Evolutionary conservation across 129 eudicot species (phyloP).

Genomic region (carrot (Daucus carota)): DNA sequence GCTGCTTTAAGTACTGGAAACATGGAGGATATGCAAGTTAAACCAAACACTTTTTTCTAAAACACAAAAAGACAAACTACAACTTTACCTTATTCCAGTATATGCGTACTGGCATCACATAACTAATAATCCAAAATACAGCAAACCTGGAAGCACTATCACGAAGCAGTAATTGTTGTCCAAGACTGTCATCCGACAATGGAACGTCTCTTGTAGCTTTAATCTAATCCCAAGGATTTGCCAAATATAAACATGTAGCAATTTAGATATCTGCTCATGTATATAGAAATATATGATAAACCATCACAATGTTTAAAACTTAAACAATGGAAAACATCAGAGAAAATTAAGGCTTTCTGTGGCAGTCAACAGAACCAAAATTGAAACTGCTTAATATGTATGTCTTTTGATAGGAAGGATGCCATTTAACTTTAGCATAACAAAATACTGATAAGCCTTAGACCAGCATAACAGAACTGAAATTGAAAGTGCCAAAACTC

Average conservation of each 20-base stretch:
- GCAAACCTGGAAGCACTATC: slow-evolving; percentile 19
- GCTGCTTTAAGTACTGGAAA: not conserved
- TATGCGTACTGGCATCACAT: not conserved
- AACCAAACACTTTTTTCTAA: not conserved
- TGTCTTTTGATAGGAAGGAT: not conserved
- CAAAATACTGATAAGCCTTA: not conserved
- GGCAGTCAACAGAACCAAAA: not conserved
- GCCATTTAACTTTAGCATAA: not conserved
- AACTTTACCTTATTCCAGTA: not conserved
- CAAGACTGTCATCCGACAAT: slow-evolving; percentile 22
- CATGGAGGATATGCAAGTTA: not conserved
- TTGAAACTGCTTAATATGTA: not conserved
- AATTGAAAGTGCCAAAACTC: too few species aligned
- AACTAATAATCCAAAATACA: not conserved
- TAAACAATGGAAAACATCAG: not conserved
- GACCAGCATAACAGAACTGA: not conserved
- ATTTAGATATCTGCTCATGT: slow-evolving; percentile 6
- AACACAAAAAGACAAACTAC: not conserved
- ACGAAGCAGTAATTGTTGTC: slow-evolving; percentile 17
- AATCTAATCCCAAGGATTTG: slow-evolving; percentile 8
- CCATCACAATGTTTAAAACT: not conserved
- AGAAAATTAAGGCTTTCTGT: not conserved
- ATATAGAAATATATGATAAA: not conserved
- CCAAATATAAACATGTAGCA: slow-evolving; percentile 13
- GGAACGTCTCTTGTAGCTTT: slow-evolving; percentile 8